Percentiles rank a stretch among this genome's conserved stretches.
These are phyloP conservation scores for Seiridium cupressi DNA, from an alignment of 2,329 filamentous ascomycete genomes.

Conservation along the genomic window DNA sequence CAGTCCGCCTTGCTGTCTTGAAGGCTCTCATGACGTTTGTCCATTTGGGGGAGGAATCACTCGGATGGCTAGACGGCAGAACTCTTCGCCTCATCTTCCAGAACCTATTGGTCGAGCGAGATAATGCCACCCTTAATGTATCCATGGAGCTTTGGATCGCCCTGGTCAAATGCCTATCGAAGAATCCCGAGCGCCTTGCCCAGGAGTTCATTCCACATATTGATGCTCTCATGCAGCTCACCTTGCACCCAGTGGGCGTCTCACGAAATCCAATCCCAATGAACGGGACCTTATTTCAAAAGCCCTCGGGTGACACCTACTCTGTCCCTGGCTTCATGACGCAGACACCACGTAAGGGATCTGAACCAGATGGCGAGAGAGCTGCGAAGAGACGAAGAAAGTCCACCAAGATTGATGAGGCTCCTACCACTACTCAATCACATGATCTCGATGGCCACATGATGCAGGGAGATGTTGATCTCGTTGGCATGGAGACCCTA, in stretches of 20 bases:
- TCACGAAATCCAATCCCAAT: constrained; percentile 88
- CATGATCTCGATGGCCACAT: constrained; percentile 98
- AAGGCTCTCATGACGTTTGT: constrained; percentile 92
- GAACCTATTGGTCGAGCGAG: constrained; percentile 90
- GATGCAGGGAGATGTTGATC: constrained; percentile 93
- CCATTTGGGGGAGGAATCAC: constrained; percentile 77
- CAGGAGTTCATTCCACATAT: constrained; percentile 74
- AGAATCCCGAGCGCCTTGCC: constrained; percentile 63
- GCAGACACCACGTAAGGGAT: constrained; percentile 45
- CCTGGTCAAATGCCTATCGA: constrained; percentile 67
- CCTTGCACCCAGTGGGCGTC: constrained; percentile 88
- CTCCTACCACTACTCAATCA: constrained; percentile 59
- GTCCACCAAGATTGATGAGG: constrained; percentile 77
- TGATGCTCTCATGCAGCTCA: constrained; percentile 77
- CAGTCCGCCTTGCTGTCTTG: constrained; percentile 87
- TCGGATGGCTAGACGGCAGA: constrained; percentile 90
- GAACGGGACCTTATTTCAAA: constrained; percentile 85
- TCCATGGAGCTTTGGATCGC: constrained; percentile 87
- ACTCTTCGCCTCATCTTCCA: constrained; percentile 89
- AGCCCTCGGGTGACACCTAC: constrained; percentile 86
- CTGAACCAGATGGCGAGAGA: constrained; percentile 58
- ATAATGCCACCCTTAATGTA: constrained; percentile 75
- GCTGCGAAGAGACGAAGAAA: constrained; percentile 76
- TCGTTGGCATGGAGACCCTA: constrained; percentile 86
- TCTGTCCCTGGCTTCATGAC: constrained; percentile 47